phyloP scores from a whole-genome alignment of 1,284 basidiomycete species.

The Cerioporus squamosus region DNA sequence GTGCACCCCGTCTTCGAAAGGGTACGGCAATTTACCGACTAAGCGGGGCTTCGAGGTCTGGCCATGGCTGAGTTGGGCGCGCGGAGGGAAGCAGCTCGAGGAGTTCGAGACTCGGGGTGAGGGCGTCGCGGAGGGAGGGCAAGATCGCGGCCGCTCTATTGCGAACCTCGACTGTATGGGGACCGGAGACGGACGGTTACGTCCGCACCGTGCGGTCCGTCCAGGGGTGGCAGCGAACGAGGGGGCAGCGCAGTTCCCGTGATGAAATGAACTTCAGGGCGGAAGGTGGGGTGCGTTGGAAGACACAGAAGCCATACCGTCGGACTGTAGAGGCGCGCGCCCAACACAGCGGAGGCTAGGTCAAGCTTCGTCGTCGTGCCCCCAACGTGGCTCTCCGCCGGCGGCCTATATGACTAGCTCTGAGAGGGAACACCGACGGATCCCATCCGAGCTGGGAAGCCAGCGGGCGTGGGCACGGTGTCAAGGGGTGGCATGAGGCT shows the following conservation, averaged over 20 bases:
- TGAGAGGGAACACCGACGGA: not conserved
- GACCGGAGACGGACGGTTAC: not conserved
- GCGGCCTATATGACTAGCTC: not conserved
- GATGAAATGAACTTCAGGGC: not conserved
- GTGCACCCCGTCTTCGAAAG: not conserved
- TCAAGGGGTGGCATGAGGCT: conserved; percentile 22
- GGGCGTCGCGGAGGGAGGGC: not conserved
- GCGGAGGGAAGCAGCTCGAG: not conserved
- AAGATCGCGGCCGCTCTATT: not conserved
- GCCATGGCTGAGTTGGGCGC: not conserved
- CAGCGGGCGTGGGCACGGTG: conserved; percentile 5
- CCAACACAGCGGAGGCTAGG: not conserved
- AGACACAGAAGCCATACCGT: not conserved
- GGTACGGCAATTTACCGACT: not conserved
- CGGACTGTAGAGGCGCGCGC: no score
- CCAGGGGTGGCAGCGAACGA: not conserved
- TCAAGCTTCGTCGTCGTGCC: not conserved
- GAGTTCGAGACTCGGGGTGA: not conserved
- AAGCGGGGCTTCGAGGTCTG: not conserved
- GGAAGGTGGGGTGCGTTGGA: not conserved
- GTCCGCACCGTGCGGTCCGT: not conserved
- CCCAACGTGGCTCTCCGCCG: not conserved
- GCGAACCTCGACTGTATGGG: no score
- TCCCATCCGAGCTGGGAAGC: not conserved
- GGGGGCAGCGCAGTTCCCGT: no score